Percentiles rank a stretch among this genome's conserved stretches.
Evolutionary conservation across 345 rosid species (phyloP).

Genomic region (Fremontodendron californicum): DNA sequence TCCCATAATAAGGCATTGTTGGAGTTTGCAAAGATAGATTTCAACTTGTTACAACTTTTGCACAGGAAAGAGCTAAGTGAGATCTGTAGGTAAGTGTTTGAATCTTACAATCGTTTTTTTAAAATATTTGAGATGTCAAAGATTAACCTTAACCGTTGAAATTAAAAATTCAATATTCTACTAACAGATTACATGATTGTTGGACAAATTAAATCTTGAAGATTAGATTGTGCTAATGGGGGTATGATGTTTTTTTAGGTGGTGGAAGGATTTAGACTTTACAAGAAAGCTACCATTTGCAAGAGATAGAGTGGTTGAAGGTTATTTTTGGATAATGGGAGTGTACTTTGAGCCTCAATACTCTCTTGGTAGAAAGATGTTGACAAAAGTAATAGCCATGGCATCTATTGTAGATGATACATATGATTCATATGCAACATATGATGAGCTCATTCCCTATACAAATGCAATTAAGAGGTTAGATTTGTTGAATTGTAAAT

Average conservation of each 20-base stretch:
- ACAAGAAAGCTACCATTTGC: constrained; percentile 26
- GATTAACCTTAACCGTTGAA: no score
- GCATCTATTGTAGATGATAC: constrained; percentile 24
- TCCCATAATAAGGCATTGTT: constrained; percentile 13
- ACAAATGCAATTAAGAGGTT: constrained; percentile 26
- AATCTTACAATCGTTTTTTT: background rate
- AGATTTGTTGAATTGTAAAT: background rate
- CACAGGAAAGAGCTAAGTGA: constrained; percentile 25
- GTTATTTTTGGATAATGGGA: constrained; percentile 26
- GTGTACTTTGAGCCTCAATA: constrained; percentile 25
- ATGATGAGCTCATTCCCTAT: constrained; percentile 20
- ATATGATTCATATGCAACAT: constrained; percentile 20
- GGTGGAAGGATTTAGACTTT: constrained; percentile 32
- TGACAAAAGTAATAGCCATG: constrained; percentile 22
- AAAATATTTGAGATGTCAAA: no score
- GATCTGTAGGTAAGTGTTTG: constrained; percentile 14
- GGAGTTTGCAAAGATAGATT: constrained; percentile 34
- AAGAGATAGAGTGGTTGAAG: constrained; percentile 27
- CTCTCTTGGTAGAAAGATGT: constrained; percentile 15
- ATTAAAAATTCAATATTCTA: no score
- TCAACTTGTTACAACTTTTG: constrained; percentile 26
- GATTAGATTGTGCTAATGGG: background rate
- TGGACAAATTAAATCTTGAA: background rate
- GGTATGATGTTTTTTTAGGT: constrained; percentile 7
- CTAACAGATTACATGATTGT: background rate